Percentiles rank a stretch among this genome's conserved stretches.
These are phyloP conservation scores for Prorocentrum cordatum DNA, from an alignment of 169 alveolate genomes.

Conservation along the genomic window DNA sequence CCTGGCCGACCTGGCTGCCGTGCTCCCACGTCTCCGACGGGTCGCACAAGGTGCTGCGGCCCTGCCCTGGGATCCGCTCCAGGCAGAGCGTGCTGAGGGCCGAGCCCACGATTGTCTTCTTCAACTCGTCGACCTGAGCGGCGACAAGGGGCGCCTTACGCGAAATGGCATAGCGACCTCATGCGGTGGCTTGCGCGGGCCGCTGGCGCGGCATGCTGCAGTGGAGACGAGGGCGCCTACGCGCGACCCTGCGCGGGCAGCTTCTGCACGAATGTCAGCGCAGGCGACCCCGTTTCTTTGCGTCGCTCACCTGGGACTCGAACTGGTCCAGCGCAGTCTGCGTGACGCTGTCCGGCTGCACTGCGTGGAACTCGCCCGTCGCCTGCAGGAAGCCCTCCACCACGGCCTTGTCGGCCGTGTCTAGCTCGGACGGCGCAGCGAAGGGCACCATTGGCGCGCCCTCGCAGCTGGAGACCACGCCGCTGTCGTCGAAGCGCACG, in stretches of 20 bases:
- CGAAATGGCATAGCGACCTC: no score
- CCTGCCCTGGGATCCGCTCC: conserved; percentile 7
- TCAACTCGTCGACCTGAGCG: not conserved
- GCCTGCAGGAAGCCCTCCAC: not conserved
- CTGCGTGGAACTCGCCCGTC: not conserved
- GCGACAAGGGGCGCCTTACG: no score
- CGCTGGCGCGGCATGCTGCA: no score
- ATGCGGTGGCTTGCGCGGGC: no score
- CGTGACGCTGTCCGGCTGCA: not conserved
- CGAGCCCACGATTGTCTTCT: not conserved
- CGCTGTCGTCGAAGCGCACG: not conserved
- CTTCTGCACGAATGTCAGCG: no score
- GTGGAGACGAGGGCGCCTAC: no score
- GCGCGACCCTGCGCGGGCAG: no score
- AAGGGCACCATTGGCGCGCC: not conserved
- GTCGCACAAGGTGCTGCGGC: not conserved
- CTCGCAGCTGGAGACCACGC: not conserved
- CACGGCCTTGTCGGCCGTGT: not conserved
- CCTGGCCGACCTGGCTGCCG: conserved; percentile 1
- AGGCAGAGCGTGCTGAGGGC: not conserved
- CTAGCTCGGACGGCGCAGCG: not conserved
- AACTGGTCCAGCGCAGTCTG: no score
- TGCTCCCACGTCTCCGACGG: not conserved
- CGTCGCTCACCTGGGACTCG: no score
- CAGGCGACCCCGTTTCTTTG: no score